A percentile compares a stretch with the other conserved stretches of the same genome.
Evolutionary conservation across 176 grass and related monocot genomes (phyloP).

Genomic region (barley (Hordeum vulgare)): MorexV3_pseudomolecules_assembly NC_058520.1:56222810-56223309

Average conservation of each 20-base stretch:
- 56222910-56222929: neutral
- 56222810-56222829: too few relatives aligned
- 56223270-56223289: constrained; percentile 25
- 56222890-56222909: too few relatives aligned
- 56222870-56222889: too few relatives aligned
- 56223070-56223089: constrained; percentile 7
- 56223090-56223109: constrained; percentile 17
- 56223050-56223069: constrained; percentile 43
- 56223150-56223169: constrained; percentile 4
- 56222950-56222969: neutral
- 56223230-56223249: too few relatives aligned
- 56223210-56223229: neutral
- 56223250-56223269: neutral
- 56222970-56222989: constrained; percentile 4
- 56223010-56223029: neutral
- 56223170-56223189: constrained; percentile 13
- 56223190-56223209: neutral
- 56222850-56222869: too few relatives aligned
- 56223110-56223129: neutral
- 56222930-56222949: neutral
- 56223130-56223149: neutral
- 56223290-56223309: neutral
- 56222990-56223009: neutral
- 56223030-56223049: neutral
- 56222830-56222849: too few relatives aligned